These are phyloP conservation scores for Ajuga chamaepitys DNA, from an alignment of 257 asterid genomes.

Conservation along the genomic window DNA sequence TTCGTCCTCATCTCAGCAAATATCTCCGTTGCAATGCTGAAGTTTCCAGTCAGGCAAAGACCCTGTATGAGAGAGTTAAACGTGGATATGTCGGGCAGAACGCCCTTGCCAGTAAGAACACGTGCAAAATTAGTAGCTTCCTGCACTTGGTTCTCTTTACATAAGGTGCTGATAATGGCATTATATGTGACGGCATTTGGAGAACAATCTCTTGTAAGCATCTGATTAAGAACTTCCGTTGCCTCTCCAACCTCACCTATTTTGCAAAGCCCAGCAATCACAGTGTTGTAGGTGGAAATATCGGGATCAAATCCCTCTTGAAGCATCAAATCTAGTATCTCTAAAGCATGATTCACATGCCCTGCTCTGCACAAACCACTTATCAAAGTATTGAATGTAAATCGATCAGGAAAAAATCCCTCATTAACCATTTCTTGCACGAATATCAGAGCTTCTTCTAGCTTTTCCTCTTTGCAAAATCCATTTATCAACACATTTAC, in stretches of 20 bases:
- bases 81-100: conserved; percentile 66
- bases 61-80: conserved; percentile 84
- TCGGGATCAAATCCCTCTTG: conserved; percentile 82
- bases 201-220: conserved; percentile 62
- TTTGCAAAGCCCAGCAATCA: conserved; percentile 83
- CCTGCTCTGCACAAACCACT: conserved; percentile 78
- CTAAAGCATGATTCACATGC: conserved; percentile 67
- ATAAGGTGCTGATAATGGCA: conserved; percentile 61
- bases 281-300: conserved; percentile 57
- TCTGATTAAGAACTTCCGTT: conserved; percentile 60
- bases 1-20: conserved; percentile 62
- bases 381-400: conserved; percentile 74
- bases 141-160: conserved; percentile 66
- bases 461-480: conserved; percentile 65
- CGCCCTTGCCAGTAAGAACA: conserved; percentile 45
- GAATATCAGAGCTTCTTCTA: conserved; percentile 66
- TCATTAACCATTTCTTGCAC: conserved; percentile 55
- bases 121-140: conserved; percentile 78
- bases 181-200: conserved; percentile 77
- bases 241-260: conserved; percentile 60
- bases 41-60: conserved; percentile 48
- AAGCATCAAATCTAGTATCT: conserved; percentile 76
- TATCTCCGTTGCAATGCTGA: conserved; percentile 46
- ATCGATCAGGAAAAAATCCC: conserved; percentile 68
- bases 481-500: conserved; percentile 73